Conservation (phyloP, 139 green algal genomes). For the Micractinium sp. region DNA sequence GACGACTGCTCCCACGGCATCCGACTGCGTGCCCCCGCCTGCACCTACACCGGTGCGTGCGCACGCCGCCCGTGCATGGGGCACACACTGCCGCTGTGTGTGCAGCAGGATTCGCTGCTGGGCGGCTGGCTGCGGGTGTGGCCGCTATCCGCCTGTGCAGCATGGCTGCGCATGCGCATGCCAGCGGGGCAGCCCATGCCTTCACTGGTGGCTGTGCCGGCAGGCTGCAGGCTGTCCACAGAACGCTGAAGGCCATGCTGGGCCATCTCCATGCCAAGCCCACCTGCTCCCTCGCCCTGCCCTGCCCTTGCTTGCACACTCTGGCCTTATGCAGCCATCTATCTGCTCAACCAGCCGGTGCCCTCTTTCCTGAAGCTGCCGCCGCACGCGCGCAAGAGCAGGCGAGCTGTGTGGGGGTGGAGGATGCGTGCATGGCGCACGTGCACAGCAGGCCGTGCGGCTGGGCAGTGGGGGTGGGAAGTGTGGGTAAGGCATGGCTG, state of each 20-base stretch:
- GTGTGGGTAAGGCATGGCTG: no score
- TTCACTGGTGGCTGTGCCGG: no score
- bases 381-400: slow-evolving; percentile 6
- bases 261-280: background rate
- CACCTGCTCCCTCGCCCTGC: background rate
- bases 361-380: slow-evolving; percentile 35
- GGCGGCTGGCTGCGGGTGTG: no score
- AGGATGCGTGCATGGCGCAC: background rate
- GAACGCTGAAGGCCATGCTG: no score
- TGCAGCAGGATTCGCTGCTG: background rate
- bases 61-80: background rate
- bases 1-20: slow-evolving; percentile 48
- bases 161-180: no score
- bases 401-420: background rate
- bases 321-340: background rate
- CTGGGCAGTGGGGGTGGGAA: no score
- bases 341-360: slow-evolving; percentile 50
- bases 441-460: background rate
- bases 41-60: background rate
- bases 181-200: no score
- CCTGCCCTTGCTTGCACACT: background rate
- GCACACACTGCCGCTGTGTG: background rate
- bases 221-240: no score
- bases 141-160: no score
- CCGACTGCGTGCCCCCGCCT: slow-evolving; percentile 15